A percentile compares a stretch with the other conserved stretches of the same genome.
These are phyloP conservation scores for Leishmania turanica DNA, from an alignment of 208 protist species.

Conservation along the genomic window DNA sequence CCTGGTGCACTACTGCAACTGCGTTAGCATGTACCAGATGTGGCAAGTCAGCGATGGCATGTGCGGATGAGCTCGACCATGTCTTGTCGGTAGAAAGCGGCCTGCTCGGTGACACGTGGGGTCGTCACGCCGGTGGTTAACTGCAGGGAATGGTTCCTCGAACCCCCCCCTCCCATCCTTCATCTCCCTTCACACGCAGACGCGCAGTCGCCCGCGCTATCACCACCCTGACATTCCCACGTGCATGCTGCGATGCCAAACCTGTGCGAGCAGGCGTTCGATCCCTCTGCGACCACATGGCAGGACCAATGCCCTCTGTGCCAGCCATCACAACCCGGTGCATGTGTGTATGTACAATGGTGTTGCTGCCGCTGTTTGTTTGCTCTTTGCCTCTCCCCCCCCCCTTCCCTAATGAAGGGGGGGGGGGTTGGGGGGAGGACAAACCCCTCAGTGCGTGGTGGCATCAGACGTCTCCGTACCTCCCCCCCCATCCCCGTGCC, in stretches of 20 bases:
- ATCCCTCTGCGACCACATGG: neutral
- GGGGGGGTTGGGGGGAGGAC: too few relatives aligned
- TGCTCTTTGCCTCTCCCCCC: neutral
- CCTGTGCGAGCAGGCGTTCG: neutral
- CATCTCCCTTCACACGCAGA: neutral
- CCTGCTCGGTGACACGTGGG: neutral
- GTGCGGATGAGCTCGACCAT: neutral
- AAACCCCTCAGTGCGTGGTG: neutral
- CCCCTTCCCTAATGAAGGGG: neutral
- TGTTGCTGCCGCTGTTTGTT: neutral
- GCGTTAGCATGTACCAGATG: slow-evolving; percentile 69
- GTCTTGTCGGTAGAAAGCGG: neutral
- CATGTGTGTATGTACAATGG: neutral
- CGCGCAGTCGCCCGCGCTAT: neutral
- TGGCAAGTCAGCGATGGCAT: slow-evolving; percentile 44
- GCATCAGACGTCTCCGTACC: neutral
- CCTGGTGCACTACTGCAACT: slow-evolving; percentile 75
- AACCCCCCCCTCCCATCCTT: neutral
- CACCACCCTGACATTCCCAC: neutral
- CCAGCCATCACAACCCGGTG: neutral
- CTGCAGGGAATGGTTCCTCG: neutral
- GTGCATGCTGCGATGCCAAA: neutral
- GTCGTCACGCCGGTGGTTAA: neutral
- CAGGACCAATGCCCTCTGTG: neutral
- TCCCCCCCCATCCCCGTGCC: neutral